phyloP scores from a whole-genome alignment of 305 asterid genomes.

The Striga hermonthica region DNA sequence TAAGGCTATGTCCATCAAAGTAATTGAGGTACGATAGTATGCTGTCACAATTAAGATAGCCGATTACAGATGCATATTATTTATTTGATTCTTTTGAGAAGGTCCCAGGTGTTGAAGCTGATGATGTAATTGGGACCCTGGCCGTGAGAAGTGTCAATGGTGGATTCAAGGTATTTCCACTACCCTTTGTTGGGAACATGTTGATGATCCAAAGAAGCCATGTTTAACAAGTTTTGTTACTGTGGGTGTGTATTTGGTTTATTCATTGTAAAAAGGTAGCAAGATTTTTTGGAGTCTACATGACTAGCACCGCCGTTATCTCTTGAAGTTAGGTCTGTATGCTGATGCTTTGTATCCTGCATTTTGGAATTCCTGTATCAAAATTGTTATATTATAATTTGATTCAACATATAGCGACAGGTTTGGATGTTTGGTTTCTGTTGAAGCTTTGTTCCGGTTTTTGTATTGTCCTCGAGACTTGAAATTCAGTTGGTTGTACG shows the following conservation, averaged over 20 bases:
- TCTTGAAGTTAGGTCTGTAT: background rate
- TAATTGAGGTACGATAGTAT: conserved; percentile 69
- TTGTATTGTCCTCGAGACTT: background rate
- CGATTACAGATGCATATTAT: conserved; percentile 7
- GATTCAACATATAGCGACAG: conserved; percentile 3
- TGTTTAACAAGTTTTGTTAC: conserved; percentile 11
- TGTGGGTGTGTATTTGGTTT: conserved; percentile 8
- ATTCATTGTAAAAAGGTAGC: conserved; percentile 17
- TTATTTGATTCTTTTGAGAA: conserved; percentile 39
- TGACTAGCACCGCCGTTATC: conserved; percentile 11
- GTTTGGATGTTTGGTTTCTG: conserved; percentile 19
- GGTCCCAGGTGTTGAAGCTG: conserved; percentile 99
- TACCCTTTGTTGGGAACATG: conserved; percentile 23
- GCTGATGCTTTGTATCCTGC: conserved; percentile 10
- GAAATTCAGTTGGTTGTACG: background rate
- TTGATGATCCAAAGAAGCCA: conserved; percentile 23
- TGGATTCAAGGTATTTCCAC: conserved; percentile 73
- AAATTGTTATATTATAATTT: background rate
- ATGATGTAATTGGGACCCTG: conserved; percentile 95
- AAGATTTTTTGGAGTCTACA: conserved; percentile 11
- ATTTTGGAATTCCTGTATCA: background rate
- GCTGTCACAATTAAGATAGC: conserved; percentile 24
- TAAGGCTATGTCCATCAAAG: conserved; percentile 94
- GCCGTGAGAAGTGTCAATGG: conserved; percentile 75
- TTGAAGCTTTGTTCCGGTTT: conserved; percentile 1